Base-by-base conservation (phyloP, 1,284 basidiomycete genomes). In the Cutaneotrichosporon cutaneum region DNA sequence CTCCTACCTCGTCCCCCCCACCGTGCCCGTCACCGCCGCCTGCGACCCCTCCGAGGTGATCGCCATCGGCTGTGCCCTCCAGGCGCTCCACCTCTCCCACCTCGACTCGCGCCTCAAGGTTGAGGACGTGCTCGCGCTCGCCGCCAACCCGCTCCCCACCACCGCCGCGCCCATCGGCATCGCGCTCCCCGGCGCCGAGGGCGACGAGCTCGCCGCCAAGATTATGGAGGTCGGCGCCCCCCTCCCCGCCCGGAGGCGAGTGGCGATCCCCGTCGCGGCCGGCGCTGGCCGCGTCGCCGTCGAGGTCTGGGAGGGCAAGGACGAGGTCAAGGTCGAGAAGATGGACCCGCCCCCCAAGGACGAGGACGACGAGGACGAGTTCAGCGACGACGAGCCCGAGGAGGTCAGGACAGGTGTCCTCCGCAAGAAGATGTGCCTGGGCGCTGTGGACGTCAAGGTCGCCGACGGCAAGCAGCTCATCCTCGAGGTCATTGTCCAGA, bases 31-130 rank as follows among this genome's bases (percentile, higher is more conserved):
- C 66, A 83, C 83, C 71, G 85, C 63, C 83, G 87, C 82, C 18
- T 81, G 86, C 53, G 94, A 98, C 77, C 90, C 95, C 1, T 92
- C 92, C 51, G 89, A 94, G 62, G 86, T 94, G 59, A 85, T 99
- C 30, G 90, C 94, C 8, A 83, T 92, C 47, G 96, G 95, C 24
- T 90, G 89, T 70, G 94, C 92, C 6, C 77, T 94, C 45, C 93
- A 98, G 78, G 93, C 92, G 6, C 84, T 86, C 55, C 80, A 93
- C 59, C 82, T 94, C 54, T 77, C 82, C 11, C 77, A 78, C 13
- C 80, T 89, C 21, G 66, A 70, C 54, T 82, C 83, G 60, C 83
- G 68, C 26, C 66, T 73, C 68, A 80, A 75, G 65, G 67, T 78
- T 62, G 71, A 75, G 58, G 70, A 79, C 45, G 76, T 80, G 30